Evolutionary conservation across 257 asterid genomes (phyloP).

Genomic region (Capsicum baccatum): DNA sequence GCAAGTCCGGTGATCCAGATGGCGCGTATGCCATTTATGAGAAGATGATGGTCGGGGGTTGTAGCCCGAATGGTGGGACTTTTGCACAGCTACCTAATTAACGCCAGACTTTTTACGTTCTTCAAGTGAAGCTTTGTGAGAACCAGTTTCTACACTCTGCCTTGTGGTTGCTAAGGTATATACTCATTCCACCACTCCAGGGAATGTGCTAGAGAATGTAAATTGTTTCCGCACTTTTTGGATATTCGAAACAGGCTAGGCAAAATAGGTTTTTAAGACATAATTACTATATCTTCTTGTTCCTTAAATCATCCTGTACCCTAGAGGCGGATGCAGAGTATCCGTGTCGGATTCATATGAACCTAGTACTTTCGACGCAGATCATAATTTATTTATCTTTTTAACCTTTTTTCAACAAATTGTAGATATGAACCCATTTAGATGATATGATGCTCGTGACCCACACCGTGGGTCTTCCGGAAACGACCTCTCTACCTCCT

Average conservation of each 20-base stretch:
- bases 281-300: not conserved
- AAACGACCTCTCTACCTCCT: not conserved
- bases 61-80: constrained; percentile 79
- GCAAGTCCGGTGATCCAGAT: constrained; percentile 71
- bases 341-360: not conserved
- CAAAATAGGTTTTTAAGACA: not conserved
- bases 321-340: not conserved
- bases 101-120: constrained; percentile 16
- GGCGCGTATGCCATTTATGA: constrained; percentile 79
- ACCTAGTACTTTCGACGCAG: not conserved
- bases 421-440: not conserved
- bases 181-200: constrained; percentile 13
- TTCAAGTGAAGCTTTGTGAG: constrained; percentile 19
- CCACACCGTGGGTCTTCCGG: not conserved
- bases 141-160: not conserved
- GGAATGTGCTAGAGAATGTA: not conserved
- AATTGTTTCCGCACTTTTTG: not conserved
- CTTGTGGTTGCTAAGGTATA: constrained; percentile 10
- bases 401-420: not conserved
- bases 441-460: not conserved
- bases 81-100: constrained; percentile 92
- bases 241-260: constrained; percentile 7
- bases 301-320: not conserved
- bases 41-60: constrained; percentile 90
- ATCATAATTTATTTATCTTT: too few relatives aligned